A percentile compares a stretch with the other conserved stretches of the same genome.
These are phyloP conservation scores for Solanum hybrid DNA, from an alignment of 305 asterid species.

Conservation along the genomic window DNA sequence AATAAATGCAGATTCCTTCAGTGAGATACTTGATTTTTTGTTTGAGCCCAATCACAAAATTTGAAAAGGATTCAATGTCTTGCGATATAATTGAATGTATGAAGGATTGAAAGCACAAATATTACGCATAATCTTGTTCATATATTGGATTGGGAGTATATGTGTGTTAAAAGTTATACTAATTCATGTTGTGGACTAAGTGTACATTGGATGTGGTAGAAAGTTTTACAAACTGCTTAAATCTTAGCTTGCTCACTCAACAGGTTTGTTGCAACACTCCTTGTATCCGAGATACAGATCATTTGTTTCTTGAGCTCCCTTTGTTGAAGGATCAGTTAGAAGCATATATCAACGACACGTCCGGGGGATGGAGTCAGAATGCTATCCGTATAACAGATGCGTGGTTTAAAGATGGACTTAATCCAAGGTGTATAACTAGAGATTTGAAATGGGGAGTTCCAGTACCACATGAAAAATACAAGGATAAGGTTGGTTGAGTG, in stretches of 20 bases:
- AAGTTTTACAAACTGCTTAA: background rate
- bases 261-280: slow-evolving; percentile 77
- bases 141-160: background rate
- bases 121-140: background rate
- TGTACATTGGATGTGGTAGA: background rate
- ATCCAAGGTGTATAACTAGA: slow-evolving; percentile 75
- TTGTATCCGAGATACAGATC: slow-evolving; percentile 64
- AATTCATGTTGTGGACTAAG: background rate
- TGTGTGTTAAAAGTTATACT: background rate
- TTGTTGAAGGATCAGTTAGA: slow-evolving; percentile 63
- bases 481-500: slow-evolving; percentile 52
- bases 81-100: background rate
- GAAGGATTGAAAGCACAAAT: slow-evolving; percentile 1
- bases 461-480: slow-evolving; percentile 75
- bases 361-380: slow-evolving; percentile 97
- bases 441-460: slow-evolving; percentile 99
- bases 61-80: background rate
- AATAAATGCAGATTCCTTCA: background rate
- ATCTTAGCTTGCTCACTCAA: slow-evolving; percentile 17
- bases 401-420: slow-evolving; percentile 93
- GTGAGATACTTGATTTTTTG: background rate
- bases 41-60: too few species aligned
- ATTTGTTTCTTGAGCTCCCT: slow-evolving; percentile 95
- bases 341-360: slow-evolving; percentile 54
- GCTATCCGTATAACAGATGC: slow-evolving; percentile 76